Conservation (phyloP, 352 stramenopile species). For the Phytophthora chlamydospora region DNA sequence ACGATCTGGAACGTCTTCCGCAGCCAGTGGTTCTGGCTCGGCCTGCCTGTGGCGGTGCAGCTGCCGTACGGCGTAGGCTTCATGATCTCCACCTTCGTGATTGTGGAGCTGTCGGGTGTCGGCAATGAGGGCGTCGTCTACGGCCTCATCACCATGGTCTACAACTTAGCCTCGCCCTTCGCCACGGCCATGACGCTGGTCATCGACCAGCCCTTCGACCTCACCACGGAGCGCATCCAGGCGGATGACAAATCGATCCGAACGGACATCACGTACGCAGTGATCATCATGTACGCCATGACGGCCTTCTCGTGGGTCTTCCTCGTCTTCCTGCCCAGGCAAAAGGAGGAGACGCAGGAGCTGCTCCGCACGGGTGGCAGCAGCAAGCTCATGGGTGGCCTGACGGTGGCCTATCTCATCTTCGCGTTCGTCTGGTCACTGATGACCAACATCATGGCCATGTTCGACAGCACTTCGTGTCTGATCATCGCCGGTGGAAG, state of each 20-base stretch:
- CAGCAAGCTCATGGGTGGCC: slow-evolving; percentile 25
- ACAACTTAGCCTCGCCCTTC: slow-evolving; percentile 36
- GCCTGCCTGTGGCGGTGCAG: too few relatives aligned
- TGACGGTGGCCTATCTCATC: slow-evolving; percentile 28
- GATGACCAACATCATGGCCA: slow-evolving; percentile 17
- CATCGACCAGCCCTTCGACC: slow-evolving; percentile 32
- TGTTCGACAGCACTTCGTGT: slow-evolving; percentile 30
- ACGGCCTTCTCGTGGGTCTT: slow-evolving; percentile 31
- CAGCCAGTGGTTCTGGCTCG: too few relatives aligned
- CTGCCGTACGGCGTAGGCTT: too few relatives aligned
- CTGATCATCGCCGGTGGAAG: slow-evolving; percentile 32
- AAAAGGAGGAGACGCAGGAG: slow-evolving; percentile 35
- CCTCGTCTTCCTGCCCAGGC: slow-evolving; percentile 30
- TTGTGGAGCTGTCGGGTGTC: slow-evolving; percentile 43
- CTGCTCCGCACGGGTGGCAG: slow-evolving; percentile 25
- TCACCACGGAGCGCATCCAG: slow-evolving; percentile 35
- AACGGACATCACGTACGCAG: slow-evolving; percentile 29
- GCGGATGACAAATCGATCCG: slow-evolving; percentile 35
- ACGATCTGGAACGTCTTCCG: neutral
- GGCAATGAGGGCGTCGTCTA: slow-evolving; percentile 44
- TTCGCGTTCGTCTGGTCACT: slow-evolving; percentile 33
- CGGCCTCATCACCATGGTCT: slow-evolving; percentile 38
- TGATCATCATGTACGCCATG: slow-evolving; percentile 36
- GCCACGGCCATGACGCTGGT: slow-evolving; percentile 34
- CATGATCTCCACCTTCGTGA: slow-evolving; percentile 2